Evolutionary conservation across 2,329 filamentous ascomycete genomes (phyloP), one percentile per base, ranked within the genome.

Genomic region (Ophiostoma populinum): DNA sequence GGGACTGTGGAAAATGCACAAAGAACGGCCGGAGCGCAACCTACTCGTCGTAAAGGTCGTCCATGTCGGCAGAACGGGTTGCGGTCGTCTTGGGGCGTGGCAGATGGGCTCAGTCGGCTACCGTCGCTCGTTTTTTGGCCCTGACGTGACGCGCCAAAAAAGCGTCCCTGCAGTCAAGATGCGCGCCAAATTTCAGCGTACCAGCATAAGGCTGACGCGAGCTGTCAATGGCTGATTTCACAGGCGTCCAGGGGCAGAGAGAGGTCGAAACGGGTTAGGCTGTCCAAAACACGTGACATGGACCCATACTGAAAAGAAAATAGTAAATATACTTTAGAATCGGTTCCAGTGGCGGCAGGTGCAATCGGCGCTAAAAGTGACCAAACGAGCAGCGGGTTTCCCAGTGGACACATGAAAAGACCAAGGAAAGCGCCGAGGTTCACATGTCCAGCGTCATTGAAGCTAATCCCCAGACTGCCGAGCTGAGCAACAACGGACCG

Each of bases 1-100:
- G 7, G 2, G 17, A 16, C 8, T 21, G n/a, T 20, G 8, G 13
- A 2, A 4, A 18, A 22, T 2, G 7, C 3, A 18, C 7, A 4
- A 16, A 36, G 25, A 40, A 26, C 9, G 11, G 20, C 11, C 3
- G 17, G 9, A 2, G 11, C 5, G 24, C 11, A 5, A 40, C 39
- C 27, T 62, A 92, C 82, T 95, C 87, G 62, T 95, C 87, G 56
- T 95, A 94, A 48, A 94, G 75, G 58, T 94, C 86, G 64, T 94
- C 86, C 85, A 93, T 50, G 41, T 47, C 42, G 40, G 39, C 39
- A 40, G 22, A 25, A 8, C 9, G 13, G 25, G 25, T 34, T 28
- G 29, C 19, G 21, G 16, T 10, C 18, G 30, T 27, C 18, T 5
- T 27, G 19, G 5, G 29, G 24, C 25, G n/a, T 19, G 32, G 7